Base-by-base conservation (phyloP, 345 rosid genomes). In the Stellera chamaejasme region DNA sequence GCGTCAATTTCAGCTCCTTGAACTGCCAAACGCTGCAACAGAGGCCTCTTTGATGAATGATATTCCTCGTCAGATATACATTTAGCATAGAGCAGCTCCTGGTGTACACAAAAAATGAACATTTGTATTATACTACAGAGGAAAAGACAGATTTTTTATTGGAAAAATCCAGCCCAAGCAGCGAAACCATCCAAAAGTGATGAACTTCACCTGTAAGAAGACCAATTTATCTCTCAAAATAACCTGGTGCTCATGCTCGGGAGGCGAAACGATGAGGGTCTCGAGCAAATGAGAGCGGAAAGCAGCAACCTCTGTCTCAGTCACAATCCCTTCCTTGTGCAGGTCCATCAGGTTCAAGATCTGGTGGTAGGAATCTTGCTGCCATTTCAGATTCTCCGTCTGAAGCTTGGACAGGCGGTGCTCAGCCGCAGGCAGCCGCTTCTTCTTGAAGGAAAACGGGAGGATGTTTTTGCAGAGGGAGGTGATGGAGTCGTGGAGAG, bases 331-430 rank as follows among this genome's bases (percentile, higher is more conserved):
- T 67, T 82, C 90, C 61, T 74, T 81, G 46, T 82, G 80, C 16
- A 86, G 72, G 1, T 87, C 95, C 72, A 81, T 83, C 70, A 86
- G 52, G 48, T 86, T 83, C 66, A 83, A 62, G 59, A 86, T 86
- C 69, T 81, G 90, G 67, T 79, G 88, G 74, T 68, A 86, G 3
- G 87, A 86, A 54, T 86, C 87, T 52, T 86, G 95, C 77, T 81
- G 90, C 90, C 95, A 86, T 69, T 81, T 86, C 28, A 86, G 74
- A 69, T 83, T 86, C 48, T 86, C 85, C n/a, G 85, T 81, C 42
- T 86, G 95, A 26, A 77, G 63, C 81, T 77, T 80, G 3, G 79
- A 69, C 10, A 79, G 77, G 67, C 65, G 71, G 54, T 72, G 82
- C 66, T 86, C 90, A 0, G 84, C 68, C 0, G 81, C 78, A 0